Evolutionary conservation across 495 filamentous ascomycete species (phyloP), one percentile per base, ranked within the genome.

Genomic region (Tetracladium setigerum): DNA sequence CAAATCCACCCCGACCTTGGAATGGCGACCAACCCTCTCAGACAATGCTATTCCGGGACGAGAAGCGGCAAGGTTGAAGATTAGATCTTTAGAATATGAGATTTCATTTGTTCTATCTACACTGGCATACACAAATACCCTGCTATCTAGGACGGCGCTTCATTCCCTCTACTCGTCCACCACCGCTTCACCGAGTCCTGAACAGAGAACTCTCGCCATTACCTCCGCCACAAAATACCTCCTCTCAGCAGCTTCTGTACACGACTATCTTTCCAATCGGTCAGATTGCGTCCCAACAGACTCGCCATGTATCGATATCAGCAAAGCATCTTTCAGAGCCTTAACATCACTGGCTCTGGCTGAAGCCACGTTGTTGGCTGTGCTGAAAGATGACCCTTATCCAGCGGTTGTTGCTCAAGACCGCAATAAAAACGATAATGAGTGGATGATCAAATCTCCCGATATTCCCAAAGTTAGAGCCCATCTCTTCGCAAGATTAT

Each of bases 321-420:
- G 78, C 27, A 69, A 80, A 1, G 61, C 77, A 0, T 73, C 79
- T 4, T 76, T 89, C n/a, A 70, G 74, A 0, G 87, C 87, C 5
- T 71, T 95, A 19, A 72, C 81, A 11, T 76, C 75, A 1, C 72
- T 96, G 5, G 83, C 89, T 0, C 66, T 94, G 10, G 86, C 88
- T 0, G 89, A 95, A 61, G 91, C 92, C 0, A 96, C 90, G 0
- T 74, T 97, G 5, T 71, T 95, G 2, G 86, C 88, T 2, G 88
- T 96, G 1, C 64, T 91, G 24, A 96, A 95, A 56, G 90, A 95
- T 54, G 92, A 98, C 58, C 87, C 91, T 0, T 95, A 97, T 56
- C 81, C 92, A 1, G 79, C 81, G 2, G 76, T 78, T 12, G 83
- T 88, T 27, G 78, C 86, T 10, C 84, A 88, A 46, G 77, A 79